Base-by-base conservation (phyloP, 176 grass and related monocot species). In the Raddia guianensis region DNA sequence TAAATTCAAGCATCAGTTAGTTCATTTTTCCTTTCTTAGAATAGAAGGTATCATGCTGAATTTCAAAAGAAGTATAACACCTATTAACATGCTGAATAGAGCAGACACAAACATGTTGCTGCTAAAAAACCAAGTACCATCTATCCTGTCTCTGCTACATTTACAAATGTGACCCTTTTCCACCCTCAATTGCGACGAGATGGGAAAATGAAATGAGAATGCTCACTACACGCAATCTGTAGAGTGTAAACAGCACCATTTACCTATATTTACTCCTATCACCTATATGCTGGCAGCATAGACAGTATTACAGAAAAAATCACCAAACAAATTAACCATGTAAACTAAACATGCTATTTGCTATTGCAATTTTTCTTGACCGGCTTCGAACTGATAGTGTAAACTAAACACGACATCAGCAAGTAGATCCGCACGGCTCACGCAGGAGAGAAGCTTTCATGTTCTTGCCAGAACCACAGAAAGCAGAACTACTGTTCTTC, bases 401-500 rank as follows among this genome's bases (percentile, higher is more conserved):
- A 15, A 69, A 19, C n/a, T 53, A n/a, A 5, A 48, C 16, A 43
- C 74, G 51, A 16, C 6, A 74, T 18, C 13, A 49, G 54, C 12
- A 1, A 62, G 9, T 12, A 46, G 20, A 65, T n/a, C 27, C 18
- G 2, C 34, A 68, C 5, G 68, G 52, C 20, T 27, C 62, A 56
- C 43, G 15, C 64, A 82, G 63, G 63, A 70, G 63, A 70, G 34
- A 35, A 14, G 10, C 46, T 48, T 1, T 18, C 12, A 10, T 19
- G 9, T 49, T n/a, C 61, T 12, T 60, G 51, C 13, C 56, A 19
- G 46, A n/a, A 13, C 49, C 19, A 6, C 51, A 8, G 63, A 12
- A 20, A 8, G n/a, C 63, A 44, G 45, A 49, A 61, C 62, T 89
- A 93, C 63, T 87, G 76, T 53, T 86, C 85, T 84, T 90, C 89